Percentiles rank a stretch among this genome's conserved stretches.
These are phyloP conservation scores for Puccinia coronata DNA, from an alignment of 1,284 basidiomycete species.

Conservation along the genomic window DNA sequence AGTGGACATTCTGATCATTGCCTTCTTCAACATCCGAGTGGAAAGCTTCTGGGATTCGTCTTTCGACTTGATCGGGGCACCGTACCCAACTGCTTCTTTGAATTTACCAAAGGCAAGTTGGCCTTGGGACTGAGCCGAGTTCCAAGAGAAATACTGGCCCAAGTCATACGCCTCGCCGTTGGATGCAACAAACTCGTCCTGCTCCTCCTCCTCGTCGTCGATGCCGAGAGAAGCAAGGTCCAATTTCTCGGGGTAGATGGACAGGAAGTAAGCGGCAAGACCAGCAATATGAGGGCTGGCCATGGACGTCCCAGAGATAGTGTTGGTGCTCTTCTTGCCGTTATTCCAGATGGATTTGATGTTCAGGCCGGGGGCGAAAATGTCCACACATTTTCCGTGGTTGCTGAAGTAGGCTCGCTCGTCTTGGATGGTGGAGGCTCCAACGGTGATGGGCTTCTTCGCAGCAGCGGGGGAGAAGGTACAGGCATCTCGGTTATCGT, in stretches of 20 bases:
- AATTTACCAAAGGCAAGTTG: conserved; percentile 50
- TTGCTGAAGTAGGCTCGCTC: conserved; percentile 79
- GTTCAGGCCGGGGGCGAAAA: conserved; percentile 71
- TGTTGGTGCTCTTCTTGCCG: conserved; percentile 66
- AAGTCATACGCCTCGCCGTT: conserved; percentile 52
- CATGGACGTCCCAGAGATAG: conserved; percentile 69
- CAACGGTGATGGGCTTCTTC: conserved; percentile 78
- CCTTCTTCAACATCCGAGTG: conserved; percentile 73
- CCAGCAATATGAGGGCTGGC: conserved; percentile 67
- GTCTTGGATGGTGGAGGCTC: conserved; percentile 76
- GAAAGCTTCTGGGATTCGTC: conserved; percentile 61
- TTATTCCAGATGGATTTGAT: conserved; percentile 77
- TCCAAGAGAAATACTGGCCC: conserved; percentile 54
- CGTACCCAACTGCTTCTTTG: conserved; percentile 52
- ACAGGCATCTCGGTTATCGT: conserved; percentile 73
- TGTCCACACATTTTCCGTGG: conserved; percentile 64
- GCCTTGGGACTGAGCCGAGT: conserved; percentile 52
- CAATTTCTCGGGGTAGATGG: conserved; percentile 60
- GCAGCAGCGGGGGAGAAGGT: conserved; percentile 77
- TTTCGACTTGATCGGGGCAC: conserved; percentile 53
- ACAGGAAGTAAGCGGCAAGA: conserved; percentile 78
- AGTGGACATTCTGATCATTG: conserved; percentile 68
- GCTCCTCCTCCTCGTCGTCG: conserved; percentile 51
- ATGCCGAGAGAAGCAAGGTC: conserved; percentile 55
- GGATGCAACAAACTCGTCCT: conserved; percentile 29